Conservation (phyloP, 202 grass and related monocot species). For the Carex sylvatica region DNA sequence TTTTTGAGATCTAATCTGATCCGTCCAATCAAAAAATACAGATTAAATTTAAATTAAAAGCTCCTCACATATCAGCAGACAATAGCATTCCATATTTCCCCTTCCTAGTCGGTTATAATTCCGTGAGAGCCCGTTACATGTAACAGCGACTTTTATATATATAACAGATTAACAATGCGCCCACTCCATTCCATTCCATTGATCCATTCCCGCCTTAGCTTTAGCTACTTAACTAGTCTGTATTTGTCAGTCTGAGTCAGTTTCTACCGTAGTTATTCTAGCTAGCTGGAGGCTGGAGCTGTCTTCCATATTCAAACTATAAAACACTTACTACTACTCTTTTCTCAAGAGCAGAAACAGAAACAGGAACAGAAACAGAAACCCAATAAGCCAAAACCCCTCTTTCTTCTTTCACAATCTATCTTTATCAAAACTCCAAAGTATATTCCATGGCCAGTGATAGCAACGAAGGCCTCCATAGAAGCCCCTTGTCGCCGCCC, state of each 20-base stretch:
- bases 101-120: too few relatives aligned
- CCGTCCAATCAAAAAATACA: too few relatives aligned
- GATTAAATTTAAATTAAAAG: too few relatives aligned
- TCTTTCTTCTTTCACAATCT: neutral
- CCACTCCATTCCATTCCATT: neutral
- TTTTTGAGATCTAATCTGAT: too few relatives aligned
- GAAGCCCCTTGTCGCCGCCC: conserved; percentile 32
- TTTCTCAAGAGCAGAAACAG: neutral
- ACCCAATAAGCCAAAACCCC: neutral
- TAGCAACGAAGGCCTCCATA: conserved; percentile 35
- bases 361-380: too few relatives aligned
- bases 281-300: neutral
- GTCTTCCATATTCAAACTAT: neutral
- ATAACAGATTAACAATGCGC: neutral
- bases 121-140: neutral
- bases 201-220: neutral
- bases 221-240: neutral
- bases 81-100: too few relatives aligned
- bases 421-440: neutral
- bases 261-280: neutral
- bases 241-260: neutral
- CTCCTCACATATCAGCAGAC: too few relatives aligned
- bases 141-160: too few relatives aligned
- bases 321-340: neutral
- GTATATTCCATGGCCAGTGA: conserved; percentile 40